Percentiles rank a stretch among this genome's conserved stretches.
Conservation (phyloP, 306 rosid species). For the Quercus variabilis region DNA sequence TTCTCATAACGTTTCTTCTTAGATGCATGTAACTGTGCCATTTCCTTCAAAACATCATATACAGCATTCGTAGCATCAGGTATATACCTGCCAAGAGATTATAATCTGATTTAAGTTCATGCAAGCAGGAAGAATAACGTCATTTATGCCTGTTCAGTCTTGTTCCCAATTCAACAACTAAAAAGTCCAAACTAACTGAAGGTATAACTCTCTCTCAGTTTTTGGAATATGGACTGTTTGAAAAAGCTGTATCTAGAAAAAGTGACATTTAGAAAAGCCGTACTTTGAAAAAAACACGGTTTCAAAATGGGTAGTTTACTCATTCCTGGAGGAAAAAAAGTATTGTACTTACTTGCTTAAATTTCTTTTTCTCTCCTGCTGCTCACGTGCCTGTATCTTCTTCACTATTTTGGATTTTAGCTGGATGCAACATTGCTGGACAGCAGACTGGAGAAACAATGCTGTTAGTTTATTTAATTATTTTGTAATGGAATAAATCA, state of each 20-base stretch:
- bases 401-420: constrained; percentile 87
- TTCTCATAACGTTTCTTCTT: constrained; percentile 58
- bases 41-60: constrained; percentile 59
- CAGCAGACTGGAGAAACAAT: constrained; percentile 61
- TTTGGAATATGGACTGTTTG: no score
- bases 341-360: constrained; percentile 54
- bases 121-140: constrained; percentile 7
- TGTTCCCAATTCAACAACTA: no score
- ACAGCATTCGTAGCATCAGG: constrained; percentile 72
- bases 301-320: background rate
- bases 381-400: constrained; percentile 96
- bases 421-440: constrained; percentile 95
- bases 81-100: constrained; percentile 61
- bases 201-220: no score
- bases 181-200: no score
- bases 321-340: constrained; percentile 13
- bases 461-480: constrained; percentile 22
- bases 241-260: no score
- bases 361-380: constrained; percentile 94
- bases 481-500: constrained; percentile 4
- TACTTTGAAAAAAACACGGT: no score
- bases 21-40: constrained; percentile 48
- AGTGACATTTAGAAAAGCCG: no score
- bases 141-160: background rate
- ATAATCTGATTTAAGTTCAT: constrained; percentile 16